Evolutionary conservation across 2,329 filamentous ascomycete species (phyloP).

Genomic region (Cladophialophora chaetospira): DNA sequence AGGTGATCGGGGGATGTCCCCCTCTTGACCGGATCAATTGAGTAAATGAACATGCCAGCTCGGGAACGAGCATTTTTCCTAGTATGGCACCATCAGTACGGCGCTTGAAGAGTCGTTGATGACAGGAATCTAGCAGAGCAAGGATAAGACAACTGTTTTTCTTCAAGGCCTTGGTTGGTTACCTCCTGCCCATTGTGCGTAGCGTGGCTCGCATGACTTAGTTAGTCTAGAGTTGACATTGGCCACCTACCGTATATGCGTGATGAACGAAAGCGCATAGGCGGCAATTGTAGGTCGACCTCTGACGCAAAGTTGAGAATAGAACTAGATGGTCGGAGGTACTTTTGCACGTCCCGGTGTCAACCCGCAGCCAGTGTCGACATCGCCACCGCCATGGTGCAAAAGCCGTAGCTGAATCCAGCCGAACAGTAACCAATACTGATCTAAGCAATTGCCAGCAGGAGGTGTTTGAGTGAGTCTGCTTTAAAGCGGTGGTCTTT

Average conservation of each 20-base stretch:
- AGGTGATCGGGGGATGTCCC: not conserved
- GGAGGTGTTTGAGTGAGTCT: too few relatives aligned
- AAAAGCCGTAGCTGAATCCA: not conserved
- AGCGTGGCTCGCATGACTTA: not conserved
- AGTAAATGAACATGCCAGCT: not conserved
- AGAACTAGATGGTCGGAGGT: conserved; percentile 9
- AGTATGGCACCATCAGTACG: not conserved
- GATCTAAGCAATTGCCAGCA: not conserved
- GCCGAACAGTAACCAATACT: not conserved
- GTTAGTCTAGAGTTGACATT: not conserved
- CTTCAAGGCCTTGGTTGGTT: not conserved
- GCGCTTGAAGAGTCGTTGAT: not conserved
- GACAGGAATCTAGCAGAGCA: not conserved
- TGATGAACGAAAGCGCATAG: not conserved
- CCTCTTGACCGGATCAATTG: too few relatives aligned
- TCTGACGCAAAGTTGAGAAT: conserved; percentile 14
- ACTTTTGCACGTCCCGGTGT: conserved; percentile 8
- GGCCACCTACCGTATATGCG: conserved; percentile 6
- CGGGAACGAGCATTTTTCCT: conserved; percentile 3
- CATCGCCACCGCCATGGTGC: conserved; percentile 1
- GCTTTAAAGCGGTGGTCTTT: too few relatives aligned
- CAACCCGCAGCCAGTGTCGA: not conserved
- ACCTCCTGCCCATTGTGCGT: not conserved
- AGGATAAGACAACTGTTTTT: not conserved
- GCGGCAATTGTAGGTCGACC: conserved; percentile 7